A percentile compares a stretch with the other conserved stretches of the same genome.
Conservation (phyloP, 169 alveolate genomes). For the Pseudocohnilembus persalinus region DNA sequence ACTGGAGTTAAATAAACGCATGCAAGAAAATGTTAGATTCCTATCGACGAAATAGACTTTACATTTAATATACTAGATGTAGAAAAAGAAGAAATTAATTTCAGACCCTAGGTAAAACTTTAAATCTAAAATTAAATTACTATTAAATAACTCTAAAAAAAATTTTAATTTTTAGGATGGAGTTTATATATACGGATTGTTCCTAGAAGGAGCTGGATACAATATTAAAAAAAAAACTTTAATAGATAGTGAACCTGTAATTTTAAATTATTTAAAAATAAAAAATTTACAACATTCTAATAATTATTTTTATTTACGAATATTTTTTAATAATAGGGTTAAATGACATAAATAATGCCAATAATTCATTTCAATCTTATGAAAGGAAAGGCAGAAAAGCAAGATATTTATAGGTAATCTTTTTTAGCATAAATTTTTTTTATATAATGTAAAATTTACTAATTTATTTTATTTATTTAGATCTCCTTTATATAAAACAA, state of each 20-base stretch:
- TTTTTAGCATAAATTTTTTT: slow-evolving; percentile 9
- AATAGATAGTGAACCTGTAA: slow-evolving; percentile 67
- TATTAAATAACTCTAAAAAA: neutral
- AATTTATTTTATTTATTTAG: slow-evolving; percentile 1
- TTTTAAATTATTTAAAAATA: neutral
- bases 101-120: slow-evolving; percentile 21
- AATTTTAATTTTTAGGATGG: slow-evolving; percentile 76
- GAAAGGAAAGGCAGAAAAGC: slow-evolving; percentile 66
- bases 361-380: slow-evolving; percentile 86
- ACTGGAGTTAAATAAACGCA: slow-evolving; percentile 78
- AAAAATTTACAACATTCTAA: neutral
- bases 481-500: slow-evolving; percentile 91
- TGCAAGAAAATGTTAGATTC: slow-evolving; percentile 74
- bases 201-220: slow-evolving; percentile 89
- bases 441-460: neutral
- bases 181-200: slow-evolving; percentile 88
- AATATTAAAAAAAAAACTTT: slow-evolving; percentile 69
- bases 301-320: slow-evolving; percentile 10
- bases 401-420: slow-evolving; percentile 72
- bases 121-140: neutral
- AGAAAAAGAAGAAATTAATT: slow-evolving; percentile 52
- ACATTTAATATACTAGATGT: slow-evolving; percentile 68
- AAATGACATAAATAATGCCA: slow-evolving; percentile 81
- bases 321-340: slow-evolving; percentile 40
- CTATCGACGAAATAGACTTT: slow-evolving; percentile 83